Base-by-base conservation (phyloP, 169 alveolate species). In the Cryptosporidium canis region DNA sequence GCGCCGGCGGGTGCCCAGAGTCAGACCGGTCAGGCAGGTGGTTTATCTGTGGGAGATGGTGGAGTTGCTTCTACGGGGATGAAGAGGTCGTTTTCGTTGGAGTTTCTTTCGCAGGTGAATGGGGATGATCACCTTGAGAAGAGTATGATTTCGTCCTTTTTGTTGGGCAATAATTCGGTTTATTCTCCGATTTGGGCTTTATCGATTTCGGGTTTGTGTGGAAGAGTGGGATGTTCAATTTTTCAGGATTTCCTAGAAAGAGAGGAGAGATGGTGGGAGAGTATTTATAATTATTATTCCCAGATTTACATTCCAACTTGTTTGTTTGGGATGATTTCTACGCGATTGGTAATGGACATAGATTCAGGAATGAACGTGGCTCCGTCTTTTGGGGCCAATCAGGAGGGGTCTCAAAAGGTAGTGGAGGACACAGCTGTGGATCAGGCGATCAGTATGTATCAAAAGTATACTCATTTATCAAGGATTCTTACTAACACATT, bases 221-320 rank as follows among this genome's bases (percentile, higher is more conserved):
- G 53, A 18, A 33, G 33, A 51, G 35, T 6, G 24, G 63, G 63
- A 51, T 29, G 48, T 35, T 44, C 71, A 5, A 63, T 58, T 61
- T 31, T 77, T 6, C 51, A 55, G n/a, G 61, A 27, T 4, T 29
- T 77, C 12, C n/a, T 77, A 33, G 87, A 77, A 9, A 77, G 61
- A 39, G 87, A 77, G 24, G 87, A 77, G n/a, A 55, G n/a, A 18
- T 77, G 87, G 87, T 77, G 87, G 87, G 61, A 77, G 27, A 5
- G 64, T 31, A 39, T 77, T 16, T 77, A 55, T 29, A 44, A 16
- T 61, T 58, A 41, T 39, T 77, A 77, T 41, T 77, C 87, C 16
- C 87, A 77, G 35, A 44, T 77, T 1, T 77, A 58, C 14, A 77
- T 77, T 3, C 87, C 87, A 14, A 58, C 29, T 3, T 55, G 37